Percentiles rank a stretch among this genome's conserved stretches.
Evolutionary conservation across 495 filamentous ascomycete species (phyloP).

Genomic region (Neurospora tetrasperma): DNA sequence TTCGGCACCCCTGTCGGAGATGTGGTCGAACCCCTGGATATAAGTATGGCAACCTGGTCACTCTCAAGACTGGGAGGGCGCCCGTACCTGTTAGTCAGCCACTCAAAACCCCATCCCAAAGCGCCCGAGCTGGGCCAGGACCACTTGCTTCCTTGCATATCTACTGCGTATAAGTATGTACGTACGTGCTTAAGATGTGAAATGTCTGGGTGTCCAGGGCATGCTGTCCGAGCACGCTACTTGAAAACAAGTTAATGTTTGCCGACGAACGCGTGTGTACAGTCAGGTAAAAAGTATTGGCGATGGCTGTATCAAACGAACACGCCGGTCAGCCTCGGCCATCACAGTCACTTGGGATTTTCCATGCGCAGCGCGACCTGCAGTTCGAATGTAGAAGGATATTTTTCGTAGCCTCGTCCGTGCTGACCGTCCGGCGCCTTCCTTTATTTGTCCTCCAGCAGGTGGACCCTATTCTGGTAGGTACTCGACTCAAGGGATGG

Average conservation of each 20-base stretch:
- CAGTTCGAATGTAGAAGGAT: neutral
- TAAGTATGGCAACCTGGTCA: neutral
- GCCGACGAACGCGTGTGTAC: neutral
- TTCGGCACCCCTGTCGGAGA: slow-evolving; percentile 15
- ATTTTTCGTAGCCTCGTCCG: neutral
- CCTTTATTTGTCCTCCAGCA: neutral
- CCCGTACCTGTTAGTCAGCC: neutral
- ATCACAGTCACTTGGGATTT: neutral
- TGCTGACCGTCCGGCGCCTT: neutral
- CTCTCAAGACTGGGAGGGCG: neutral
- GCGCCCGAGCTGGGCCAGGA: neutral
- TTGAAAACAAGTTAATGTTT: neutral
- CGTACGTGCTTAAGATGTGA: neutral
- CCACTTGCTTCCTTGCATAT: neutral
- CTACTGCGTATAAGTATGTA: neutral
- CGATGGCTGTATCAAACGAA: neutral
- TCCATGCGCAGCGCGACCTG: neutral
- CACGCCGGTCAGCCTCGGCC: neutral
- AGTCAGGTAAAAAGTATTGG: neutral
- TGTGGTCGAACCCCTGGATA: slow-evolving; percentile 10
- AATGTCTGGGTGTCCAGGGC: neutral
- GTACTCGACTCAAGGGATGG: neutral
- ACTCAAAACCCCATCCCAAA: neutral
- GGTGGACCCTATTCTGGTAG: neutral
- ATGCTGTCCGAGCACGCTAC: neutral